Base-by-base conservation (phyloP, 2,329 filamentous ascomycete genomes). In the Diaporthe citriasiana region DNA sequence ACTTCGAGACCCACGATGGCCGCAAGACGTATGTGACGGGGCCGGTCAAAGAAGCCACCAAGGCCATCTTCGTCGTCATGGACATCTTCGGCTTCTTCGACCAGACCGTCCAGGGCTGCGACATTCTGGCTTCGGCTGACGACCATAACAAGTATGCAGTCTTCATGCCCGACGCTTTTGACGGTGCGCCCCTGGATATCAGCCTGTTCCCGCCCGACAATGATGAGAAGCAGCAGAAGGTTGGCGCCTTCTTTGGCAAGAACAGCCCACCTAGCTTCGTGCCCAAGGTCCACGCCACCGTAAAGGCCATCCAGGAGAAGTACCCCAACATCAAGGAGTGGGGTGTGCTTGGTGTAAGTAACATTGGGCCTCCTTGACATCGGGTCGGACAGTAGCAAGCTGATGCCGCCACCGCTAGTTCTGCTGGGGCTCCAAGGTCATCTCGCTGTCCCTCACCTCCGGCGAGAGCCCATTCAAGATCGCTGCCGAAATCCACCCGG, bases 81-180 rank as follows among this genome's bases (percentile, higher is more conserved):
- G 92, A 94, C 82, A 92, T 93, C 81, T 93, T 93, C 79, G 91
- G 92, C 78, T 91, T 92, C 88, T 93, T 89, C 79, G 88, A 90
- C 33, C 93, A 94, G 83, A 92, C 92, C 3, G 76, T 93, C 15
- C 92, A 94, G 81, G 93, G 92, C 33, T 91, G 91, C 76, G 93
- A 94, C 78, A 93, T 90, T 77, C 84, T 93, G 33, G 86, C 90
- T 57, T 85, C 84, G 59, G 85, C 86, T 75, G 87, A 89, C 79
- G 80, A 85, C 82, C 88, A 84, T 83, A 89, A 85, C 82, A 90
- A 93, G 80, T 97, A 97, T 87, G 92, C 91, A 78, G 94, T 98
- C 78, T 95, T 95, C 84, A 95, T 98, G 76, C 95, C 95, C 38
- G 95, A 98, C 85, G 96, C 94, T 88, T 97, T 98, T 86, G 89